Evolutionary conservation across 441 rosid genomes (phyloP).

Genomic region (Euphorbia schlechtendalii): DNA sequence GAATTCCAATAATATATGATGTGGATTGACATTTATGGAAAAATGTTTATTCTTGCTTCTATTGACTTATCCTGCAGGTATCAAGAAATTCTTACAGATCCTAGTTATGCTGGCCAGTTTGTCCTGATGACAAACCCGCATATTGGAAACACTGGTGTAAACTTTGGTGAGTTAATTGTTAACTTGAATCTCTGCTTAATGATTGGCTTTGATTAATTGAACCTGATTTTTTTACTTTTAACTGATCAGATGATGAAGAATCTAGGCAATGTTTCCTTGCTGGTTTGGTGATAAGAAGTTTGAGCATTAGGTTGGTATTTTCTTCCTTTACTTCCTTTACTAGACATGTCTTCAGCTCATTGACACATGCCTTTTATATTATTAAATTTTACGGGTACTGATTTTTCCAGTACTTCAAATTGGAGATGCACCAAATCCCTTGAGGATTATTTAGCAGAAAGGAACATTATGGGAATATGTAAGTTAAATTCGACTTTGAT

Average conservation of each 20-base stretch:
- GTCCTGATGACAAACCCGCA: constrained; percentile 96
- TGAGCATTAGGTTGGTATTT: constrained; percentile 49
- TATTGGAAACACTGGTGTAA: constrained; percentile 92
- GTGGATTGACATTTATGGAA: neutral
- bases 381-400: neutral
- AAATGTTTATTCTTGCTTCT: neutral
- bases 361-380: neutral
- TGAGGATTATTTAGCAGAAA: constrained; percentile 69
- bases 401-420: constrained; percentile 62
- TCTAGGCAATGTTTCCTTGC: constrained; percentile 75
- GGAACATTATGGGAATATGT: constrained; percentile 92
- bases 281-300: constrained; percentile 80
- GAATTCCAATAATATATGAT: neutral
- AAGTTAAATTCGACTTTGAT: constrained; percentile 20
- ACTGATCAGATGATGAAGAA: constrained; percentile 76
- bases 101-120: constrained; percentile 93
- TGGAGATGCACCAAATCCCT: constrained; percentile 79
- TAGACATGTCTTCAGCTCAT: neutral
- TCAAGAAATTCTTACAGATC: constrained; percentile 95
- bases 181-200: neutral
- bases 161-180: constrained; percentile 52
- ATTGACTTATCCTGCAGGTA: constrained; percentile 38
- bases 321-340: neutral
- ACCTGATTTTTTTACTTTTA: constrained; percentile 16
- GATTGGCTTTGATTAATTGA: neutral